Evolutionary conservation across 2,329 filamentous ascomycete genomes (phyloP).

Genomic region (Botrytis aclada): DNA sequence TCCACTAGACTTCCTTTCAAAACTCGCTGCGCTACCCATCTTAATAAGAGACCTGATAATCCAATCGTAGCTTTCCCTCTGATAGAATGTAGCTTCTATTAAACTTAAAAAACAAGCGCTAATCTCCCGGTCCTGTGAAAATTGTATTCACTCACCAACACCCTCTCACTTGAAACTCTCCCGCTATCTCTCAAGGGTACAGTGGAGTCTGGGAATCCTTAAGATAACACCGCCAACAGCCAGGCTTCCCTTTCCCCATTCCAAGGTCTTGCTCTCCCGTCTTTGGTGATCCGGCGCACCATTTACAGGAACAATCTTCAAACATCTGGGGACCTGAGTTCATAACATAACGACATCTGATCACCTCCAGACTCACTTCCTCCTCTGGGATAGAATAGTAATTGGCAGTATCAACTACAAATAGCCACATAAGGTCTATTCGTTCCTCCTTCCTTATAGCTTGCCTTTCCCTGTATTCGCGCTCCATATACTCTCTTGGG

Average conservation of each 20-base stretch:
- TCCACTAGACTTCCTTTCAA: not conserved
- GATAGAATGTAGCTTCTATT: not conserved
- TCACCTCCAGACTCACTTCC: not conserved
- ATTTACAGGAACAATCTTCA: not conserved
- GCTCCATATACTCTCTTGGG: not conserved
- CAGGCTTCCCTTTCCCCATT: not conserved
- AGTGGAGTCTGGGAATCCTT: not conserved
- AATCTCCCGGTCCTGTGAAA: not conserved
- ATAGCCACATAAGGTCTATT: too few species aligned
- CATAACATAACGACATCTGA: not conserved
- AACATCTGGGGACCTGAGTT: not conserved
- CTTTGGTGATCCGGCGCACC: not conserved
- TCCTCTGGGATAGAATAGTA: not conserved
- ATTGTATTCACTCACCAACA: not conserved
- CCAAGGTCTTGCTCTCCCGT: not conserved
- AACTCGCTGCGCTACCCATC: not conserved
- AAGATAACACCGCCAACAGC: not conserved
- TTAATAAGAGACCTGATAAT: not conserved
- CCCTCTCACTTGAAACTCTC: not conserved
- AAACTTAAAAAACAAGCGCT: not conserved
- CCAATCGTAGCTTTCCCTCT: accelerated
- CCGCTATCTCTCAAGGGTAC: not conserved
- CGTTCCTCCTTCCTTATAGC: too few species aligned
- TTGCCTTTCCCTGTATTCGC: not conserved
- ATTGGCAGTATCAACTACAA: not conserved